These are phyloP conservation scores for Elaeagnus macrophylla DNA, from an alignment of 306 rosid genomes.

Conservation along the genomic window DNA sequence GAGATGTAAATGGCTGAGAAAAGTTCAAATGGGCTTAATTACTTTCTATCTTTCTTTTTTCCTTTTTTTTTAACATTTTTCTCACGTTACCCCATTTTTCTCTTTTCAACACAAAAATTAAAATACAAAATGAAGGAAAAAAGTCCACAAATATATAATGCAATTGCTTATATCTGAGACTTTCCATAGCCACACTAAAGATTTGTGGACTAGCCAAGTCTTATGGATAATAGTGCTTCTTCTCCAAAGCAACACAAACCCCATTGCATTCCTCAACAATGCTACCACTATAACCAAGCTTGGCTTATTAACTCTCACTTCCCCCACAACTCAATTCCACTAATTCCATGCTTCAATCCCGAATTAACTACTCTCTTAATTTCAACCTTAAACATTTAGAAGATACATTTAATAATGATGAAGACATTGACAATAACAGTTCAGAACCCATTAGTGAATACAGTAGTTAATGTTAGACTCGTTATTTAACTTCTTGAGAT, in stretches of 20 bases:
- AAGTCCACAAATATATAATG: too few species aligned
- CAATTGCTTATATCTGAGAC: too few species aligned
- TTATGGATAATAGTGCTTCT: constrained; percentile 11
- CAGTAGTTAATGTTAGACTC: constrained; percentile 17
- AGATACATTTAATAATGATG: background rate
- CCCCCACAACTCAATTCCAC: constrained; percentile 5
- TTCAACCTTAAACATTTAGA: constrained; percentile 38
- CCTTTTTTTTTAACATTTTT: too few species aligned
- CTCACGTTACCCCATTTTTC: background rate
- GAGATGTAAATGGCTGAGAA: too few species aligned
- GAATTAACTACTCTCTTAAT: constrained; percentile 9
- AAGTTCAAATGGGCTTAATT: too few species aligned
- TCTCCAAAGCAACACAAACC: constrained; percentile 9
- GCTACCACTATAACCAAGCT: constrained; percentile 5
- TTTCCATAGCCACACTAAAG: too few species aligned
- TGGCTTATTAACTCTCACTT: constrained; percentile 17
- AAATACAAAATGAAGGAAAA: too few species aligned
- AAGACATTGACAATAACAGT: background rate
- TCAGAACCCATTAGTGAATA: background rate
- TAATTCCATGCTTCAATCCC: background rate
- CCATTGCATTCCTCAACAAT: constrained; percentile 10
- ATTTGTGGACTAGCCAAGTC: background rate
- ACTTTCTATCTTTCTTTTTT: too few species aligned
- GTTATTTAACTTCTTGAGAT: too few species aligned
- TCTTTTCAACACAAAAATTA: background rate